phyloP scores from a whole-genome alignment of 2,329 filamentous ascomycete species.

The Lecanicillium sp. region DNA sequence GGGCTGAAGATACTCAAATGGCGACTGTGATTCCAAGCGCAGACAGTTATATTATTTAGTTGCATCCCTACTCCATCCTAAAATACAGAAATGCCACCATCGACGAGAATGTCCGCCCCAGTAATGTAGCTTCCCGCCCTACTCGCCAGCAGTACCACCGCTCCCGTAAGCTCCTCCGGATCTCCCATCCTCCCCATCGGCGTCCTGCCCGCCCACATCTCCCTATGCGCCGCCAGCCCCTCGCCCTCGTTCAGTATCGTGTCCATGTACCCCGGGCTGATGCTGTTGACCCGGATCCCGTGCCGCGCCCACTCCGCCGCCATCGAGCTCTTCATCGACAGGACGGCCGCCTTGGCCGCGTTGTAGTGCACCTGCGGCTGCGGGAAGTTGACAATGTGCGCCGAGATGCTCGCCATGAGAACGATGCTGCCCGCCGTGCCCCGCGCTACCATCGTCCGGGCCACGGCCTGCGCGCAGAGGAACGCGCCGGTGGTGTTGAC shows the following conservation, averaged over 20 bases:
- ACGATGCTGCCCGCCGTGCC: conserved; percentile 55
- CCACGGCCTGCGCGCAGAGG: conserved; percentile 57
- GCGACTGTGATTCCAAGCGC: too few relatives aligned
- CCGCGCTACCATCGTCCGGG: conserved; percentile 41
- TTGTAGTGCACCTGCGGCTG: conserved; percentile 64
- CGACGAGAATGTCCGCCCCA: conserved; percentile 59
- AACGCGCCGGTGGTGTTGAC: conserved; percentile 65
- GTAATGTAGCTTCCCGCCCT: conserved; percentile 62
- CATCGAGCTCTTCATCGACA: conserved; percentile 57
- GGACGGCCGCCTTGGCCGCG: conserved; percentile 60
- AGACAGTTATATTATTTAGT: not conserved
- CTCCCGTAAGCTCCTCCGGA: conserved; percentile 57
- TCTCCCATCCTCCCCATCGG: conserved; percentile 60
- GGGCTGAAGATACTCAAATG: too few relatives aligned
- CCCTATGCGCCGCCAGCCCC: conserved; percentile 46
- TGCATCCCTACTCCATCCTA: not conserved
- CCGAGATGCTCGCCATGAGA: conserved; percentile 63
- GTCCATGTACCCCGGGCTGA: conserved; percentile 73
- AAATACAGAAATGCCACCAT: conserved; percentile 40
- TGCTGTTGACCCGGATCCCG: conserved; percentile 64
- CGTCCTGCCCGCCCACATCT: conserved; percentile 53
- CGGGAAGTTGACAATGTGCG: conserved; percentile 37
- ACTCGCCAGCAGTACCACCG: conserved; percentile 55
- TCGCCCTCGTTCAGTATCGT: conserved; percentile 65
- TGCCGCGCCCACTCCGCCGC: conserved; percentile 68